Conservation (phyloP, 225 moss, liverwort and hornwort species). For the Polytrichum formosum region DNA sequence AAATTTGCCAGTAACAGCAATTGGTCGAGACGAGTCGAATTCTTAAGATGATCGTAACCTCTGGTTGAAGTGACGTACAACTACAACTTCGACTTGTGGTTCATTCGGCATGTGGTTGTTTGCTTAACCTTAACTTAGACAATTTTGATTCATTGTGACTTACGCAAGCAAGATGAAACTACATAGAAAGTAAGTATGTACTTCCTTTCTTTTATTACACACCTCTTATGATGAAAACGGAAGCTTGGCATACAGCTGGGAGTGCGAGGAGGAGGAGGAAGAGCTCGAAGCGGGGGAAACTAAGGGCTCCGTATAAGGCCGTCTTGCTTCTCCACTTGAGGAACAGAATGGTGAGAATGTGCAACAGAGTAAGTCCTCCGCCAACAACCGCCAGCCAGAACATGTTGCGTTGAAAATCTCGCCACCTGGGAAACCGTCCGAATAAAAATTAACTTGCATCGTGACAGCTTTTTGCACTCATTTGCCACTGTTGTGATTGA, state of each 20-base stretch:
- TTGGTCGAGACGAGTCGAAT: no score
- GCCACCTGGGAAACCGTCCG: conserved; percentile 46
- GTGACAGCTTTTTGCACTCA: no score
- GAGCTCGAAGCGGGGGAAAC: conserved; percentile 87
- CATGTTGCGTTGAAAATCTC: conserved; percentile 71
- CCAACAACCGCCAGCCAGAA: conserved; percentile 77
- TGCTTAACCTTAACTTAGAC: no score
- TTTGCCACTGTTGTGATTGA: no score
- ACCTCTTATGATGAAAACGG: conserved; percentile 81
- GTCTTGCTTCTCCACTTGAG: conserved; percentile 75
- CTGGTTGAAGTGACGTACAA: background rate
- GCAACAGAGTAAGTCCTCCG: conserved; percentile 61
- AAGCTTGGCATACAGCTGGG: conserved; percentile 79
- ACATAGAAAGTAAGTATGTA: no score
- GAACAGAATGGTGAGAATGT: conserved; percentile 54
- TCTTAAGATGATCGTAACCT: no score
- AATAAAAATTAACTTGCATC: no score
- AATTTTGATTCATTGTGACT: no score
- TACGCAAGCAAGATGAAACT: no score
- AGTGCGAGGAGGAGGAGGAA: conserved; percentile 73
- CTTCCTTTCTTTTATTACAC: background rate
- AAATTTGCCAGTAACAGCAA: no score
- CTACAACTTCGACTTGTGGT: background rate
- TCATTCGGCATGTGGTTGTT: no score
- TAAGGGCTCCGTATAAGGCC: conserved; percentile 61